Evolutionary conservation across 495 filamentous ascomycete species (phyloP), one percentile per base, ranked within the genome.

Genomic region (Hypoxylon lienhwacheense): DNA sequence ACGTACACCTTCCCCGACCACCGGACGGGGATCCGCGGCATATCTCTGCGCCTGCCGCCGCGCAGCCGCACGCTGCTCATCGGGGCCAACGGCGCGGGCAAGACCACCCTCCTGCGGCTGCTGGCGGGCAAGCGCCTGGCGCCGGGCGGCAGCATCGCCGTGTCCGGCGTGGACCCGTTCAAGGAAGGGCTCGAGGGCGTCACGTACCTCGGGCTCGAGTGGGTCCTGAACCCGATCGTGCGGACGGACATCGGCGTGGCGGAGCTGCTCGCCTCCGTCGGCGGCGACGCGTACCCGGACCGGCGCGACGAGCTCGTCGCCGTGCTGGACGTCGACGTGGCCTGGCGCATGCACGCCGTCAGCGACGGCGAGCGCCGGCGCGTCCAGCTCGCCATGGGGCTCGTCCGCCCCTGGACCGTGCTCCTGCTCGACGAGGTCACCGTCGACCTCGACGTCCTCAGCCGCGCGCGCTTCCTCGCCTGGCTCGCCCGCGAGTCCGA

Each of bases 211-310:
- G 93, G 93, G 0, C 81, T 95, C 0, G 93, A 99, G 74, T 99
- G 95, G 95, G 95, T 97, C 8, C 82, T 97, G n/a, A 97, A 97
- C 74, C 86, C 85, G 25, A 95, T 97, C 61, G 95, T 97, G 26
- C 85, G 95, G 22, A 93, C 87, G 11, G 93, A 99, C 70, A 96
- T 98, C 53, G 89, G 87, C 31, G 91, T 98, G 2, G 81, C 80
- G 2, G 90, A 91, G 32, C 83, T 98, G 5, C 81, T 98, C 14
- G 70, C 80, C 25, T 90, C 85, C 8, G 88, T 98, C 1, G 93
- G 93, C 47, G 95, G 93, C 2, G 83, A 95, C 63, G 77, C 77
- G 61, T 97, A 88, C 70, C 79, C 86, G 1, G 83, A 79, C 20
- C 84, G 95, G 0, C 78, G 91, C 4, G 91, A 97, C 67, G 87